Percentiles rank a stretch among this genome's conserved stretches.
These are phyloP conservation scores for Moricandia arvensis DNA, from an alignment of 345 rosid species.

Conservation along the genomic window DNA sequence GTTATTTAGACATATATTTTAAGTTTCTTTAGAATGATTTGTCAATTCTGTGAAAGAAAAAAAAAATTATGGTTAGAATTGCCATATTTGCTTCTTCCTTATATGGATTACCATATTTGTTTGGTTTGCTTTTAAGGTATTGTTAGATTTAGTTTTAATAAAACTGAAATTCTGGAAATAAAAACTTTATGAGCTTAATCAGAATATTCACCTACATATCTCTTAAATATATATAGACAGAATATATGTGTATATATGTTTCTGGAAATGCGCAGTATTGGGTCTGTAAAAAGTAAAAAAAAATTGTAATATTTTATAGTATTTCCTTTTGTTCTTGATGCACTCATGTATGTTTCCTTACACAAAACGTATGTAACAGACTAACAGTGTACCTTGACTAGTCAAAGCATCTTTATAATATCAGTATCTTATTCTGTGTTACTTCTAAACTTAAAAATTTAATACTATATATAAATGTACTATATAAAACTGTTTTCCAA, in stretches of 20 bases:
- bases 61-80: slow-evolving; percentile 4
- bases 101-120: not conserved
- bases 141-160: not conserved
- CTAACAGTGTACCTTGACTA: slow-evolving; percentile 29
- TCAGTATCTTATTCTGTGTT: not conserved
- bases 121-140: not conserved
- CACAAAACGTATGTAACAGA: slow-evolving; percentile 12
- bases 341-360: slow-evolving; percentile 26
- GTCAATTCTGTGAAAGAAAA: not conserved
- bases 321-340: slow-evolving; percentile 18
- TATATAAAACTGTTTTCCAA: slow-evolving; percentile 15
- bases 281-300: slow-evolving; percentile 3
- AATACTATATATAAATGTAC: no score
- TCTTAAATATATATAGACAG: not conserved
- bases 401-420: slow-evolving; percentile 25
- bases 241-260: not conserved
- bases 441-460: not conserved
- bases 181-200: not conserved
- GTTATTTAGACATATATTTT: not conserved
- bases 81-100: not conserved
- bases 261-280: slow-evolving; percentile 14
- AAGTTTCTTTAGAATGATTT: not conserved
- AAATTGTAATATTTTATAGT: not conserved
- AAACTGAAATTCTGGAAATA: not conserved
- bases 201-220: not conserved